Evolutionary conservation across 306 rosid genomes (phyloP).

Genomic region (Cicer bijugum): DNA sequence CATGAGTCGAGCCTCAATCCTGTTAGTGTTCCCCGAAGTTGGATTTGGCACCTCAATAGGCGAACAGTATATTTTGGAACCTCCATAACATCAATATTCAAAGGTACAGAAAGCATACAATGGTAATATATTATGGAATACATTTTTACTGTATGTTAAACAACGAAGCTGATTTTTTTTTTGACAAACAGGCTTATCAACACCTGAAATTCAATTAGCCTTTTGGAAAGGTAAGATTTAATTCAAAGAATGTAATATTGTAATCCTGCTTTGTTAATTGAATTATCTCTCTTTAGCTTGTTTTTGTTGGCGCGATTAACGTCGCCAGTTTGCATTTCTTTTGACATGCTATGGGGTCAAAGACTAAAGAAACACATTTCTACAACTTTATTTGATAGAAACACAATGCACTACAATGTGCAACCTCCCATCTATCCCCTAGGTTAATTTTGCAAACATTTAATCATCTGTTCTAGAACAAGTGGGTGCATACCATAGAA

Average conservation of each 20-base stretch:
- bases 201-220: constrained; percentile 82
- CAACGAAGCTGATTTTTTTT: constrained; percentile 41
- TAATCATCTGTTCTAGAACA: constrained; percentile 12
- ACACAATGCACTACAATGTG: constrained; percentile 14
- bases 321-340: constrained; percentile 23
- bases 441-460: constrained; percentile 33
- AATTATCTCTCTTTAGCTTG: constrained; percentile 25
- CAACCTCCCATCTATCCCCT: constrained; percentile 32
- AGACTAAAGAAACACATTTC: constrained; percentile 18
- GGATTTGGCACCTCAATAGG: constrained; percentile 67
- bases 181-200: constrained; percentile 70
- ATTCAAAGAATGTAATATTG: constrained; percentile 31
- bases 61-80: constrained; percentile 72
- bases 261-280: constrained; percentile 24
- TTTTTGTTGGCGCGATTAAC: neutral
- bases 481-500: neutral
- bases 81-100: constrained; percentile 69
- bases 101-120: constrained; percentile 55
- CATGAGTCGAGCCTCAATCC: constrained; percentile 63
- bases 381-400: constrained; percentile 32
- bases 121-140: constrained; percentile 4
- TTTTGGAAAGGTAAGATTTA: constrained; percentile 83
- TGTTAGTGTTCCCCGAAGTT: constrained; percentile 64
- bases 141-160: neutral
- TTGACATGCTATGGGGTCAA: neutral